These are phyloP conservation scores for Zygoascus ofunaensis DNA, from an alignment of 805 yeast species.

Conservation along the genomic window DNA sequence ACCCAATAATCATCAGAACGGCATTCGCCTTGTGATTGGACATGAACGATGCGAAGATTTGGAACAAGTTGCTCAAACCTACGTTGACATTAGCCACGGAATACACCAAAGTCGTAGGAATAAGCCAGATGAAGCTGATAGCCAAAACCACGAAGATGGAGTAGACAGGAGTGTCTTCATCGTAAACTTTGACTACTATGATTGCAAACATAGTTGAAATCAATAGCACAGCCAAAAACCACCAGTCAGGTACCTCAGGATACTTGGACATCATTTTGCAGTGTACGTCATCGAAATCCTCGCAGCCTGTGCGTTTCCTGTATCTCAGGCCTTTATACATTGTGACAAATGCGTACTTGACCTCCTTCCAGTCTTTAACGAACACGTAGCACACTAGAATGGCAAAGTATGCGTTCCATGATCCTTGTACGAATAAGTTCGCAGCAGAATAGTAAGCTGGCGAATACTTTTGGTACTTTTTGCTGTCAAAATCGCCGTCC, in stretches of 20 bases:
- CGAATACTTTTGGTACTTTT: constrained; percentile 39
- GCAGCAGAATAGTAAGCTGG: constrained; percentile 53
- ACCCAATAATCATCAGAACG: constrained; percentile 42
- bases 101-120: constrained; percentile 52
- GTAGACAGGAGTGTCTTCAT: constrained; percentile 52
- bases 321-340: constrained; percentile 5
- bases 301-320: constrained; percentile 2
- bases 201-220: constrained; percentile 38
- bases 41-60: background rate
- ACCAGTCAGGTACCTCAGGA: constrained; percentile 67
- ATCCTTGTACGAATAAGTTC: constrained; percentile 43
- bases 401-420: constrained; percentile 43
- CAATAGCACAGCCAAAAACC: constrained; percentile 46
- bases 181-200: constrained; percentile 33
- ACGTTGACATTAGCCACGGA: constrained; percentile 44
- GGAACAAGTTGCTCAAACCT: constrained; percentile 16
- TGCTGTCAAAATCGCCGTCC: constrained; percentile 34
- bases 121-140: constrained; percentile 45
- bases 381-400: constrained; percentile 42
- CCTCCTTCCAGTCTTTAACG: constrained; percentile 35
- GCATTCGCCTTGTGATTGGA: constrained; percentile 36
- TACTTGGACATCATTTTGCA: constrained; percentile 40
- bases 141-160: constrained; percentile 49
- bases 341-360: constrained; percentile 9
- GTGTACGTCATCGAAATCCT: constrained; percentile 25